These are phyloP conservation scores for Terfezia claveryi DNA, from an alignment of 495 filamentous ascomycete genomes.

Conservation along the genomic window DNA sequence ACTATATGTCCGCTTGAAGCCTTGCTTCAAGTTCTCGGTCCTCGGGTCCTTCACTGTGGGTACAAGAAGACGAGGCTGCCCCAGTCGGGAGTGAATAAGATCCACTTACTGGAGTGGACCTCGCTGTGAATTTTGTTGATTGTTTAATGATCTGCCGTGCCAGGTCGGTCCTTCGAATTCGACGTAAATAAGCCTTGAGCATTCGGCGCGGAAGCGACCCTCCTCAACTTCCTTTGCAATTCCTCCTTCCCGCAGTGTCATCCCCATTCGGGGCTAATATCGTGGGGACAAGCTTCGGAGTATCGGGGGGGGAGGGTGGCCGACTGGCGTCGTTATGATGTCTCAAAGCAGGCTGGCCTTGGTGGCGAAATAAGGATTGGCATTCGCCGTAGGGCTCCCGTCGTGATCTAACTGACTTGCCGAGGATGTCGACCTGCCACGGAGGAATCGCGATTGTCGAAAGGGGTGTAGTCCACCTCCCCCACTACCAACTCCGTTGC, in stretches of 20 bases:
- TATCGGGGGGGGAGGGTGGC: conserved; percentile 91
- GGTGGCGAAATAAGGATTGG: conserved; percentile 97
- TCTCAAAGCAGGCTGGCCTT: conserved; percentile 74
- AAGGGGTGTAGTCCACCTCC: conserved; percentile 25
- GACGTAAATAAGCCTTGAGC: conserved; percentile 75
- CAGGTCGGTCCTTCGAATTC: conserved; percentile 29
- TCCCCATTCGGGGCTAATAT: conserved; percentile 30
- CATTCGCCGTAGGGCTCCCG: conserved; percentile 78
- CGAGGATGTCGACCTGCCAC: conserved; percentile 53
- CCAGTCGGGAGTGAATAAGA: not conserved
- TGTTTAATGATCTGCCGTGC: conserved; percentile 5
- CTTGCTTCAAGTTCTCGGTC: conserved; percentile 19
- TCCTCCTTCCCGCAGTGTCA: conserved; percentile 72
- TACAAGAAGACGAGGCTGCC: conserved; percentile 11
- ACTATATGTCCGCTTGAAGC: conserved; percentile 89
- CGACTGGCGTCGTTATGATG: conserved; percentile 89
- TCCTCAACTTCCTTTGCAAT: conserved; percentile 69
- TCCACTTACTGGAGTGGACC: not conserved
- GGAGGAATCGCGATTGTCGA: conserved; percentile 28
- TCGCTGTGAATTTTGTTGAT: not conserved
- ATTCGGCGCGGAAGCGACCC: conserved; percentile 92
- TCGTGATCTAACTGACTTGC: conserved; percentile 82
- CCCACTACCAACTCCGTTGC: conserved; percentile 1
- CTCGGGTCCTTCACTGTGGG: conserved; percentile 20
- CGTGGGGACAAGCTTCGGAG: conserved; percentile 30